These are phyloP conservation scores for Artemisia argyi DNA, from an alignment of 129 eudicot genomes.

Conservation along the genomic window DNA sequence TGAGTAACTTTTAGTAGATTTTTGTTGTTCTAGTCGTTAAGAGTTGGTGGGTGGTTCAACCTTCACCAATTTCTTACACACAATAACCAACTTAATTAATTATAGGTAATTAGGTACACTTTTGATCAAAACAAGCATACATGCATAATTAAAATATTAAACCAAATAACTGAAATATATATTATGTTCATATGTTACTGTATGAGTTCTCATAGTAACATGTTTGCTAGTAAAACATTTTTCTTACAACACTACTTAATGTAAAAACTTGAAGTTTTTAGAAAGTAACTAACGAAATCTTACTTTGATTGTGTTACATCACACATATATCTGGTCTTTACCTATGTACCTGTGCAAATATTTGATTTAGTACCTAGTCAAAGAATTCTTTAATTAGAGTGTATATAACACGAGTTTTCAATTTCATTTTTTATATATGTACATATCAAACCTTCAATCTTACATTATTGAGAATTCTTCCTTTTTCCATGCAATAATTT, in stretches of 20 bases:
- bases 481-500: constrained; percentile 29
- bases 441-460: constrained; percentile 14
- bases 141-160: neutral
- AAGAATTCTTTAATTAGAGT: neutral
- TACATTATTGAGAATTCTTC: constrained; percentile 24
- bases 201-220: too few relatives aligned
- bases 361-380: constrained; percentile 12
- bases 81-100: constrained; percentile 8
- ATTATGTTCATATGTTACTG: too few relatives aligned
- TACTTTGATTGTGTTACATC: constrained; percentile 14
- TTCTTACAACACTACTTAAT: too few relatives aligned
- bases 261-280: neutral
- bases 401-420: neutral
- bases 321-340: neutral
- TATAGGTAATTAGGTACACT: constrained; percentile 7
- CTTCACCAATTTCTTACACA: constrained; percentile 27
- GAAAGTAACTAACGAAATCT: neutral
- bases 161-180: too few relatives aligned
- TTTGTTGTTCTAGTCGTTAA: constrained; percentile 28
- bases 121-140: neutral
- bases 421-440: neutral
- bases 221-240: too few relatives aligned
- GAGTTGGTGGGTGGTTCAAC: constrained; percentile 44
- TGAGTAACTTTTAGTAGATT: neutral
- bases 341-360: neutral